These are phyloP conservation scores for Dentiscutata heterogama DNA, from an alignment of 371 early-diverging fungal species.

Conservation along the genomic window DNA sequence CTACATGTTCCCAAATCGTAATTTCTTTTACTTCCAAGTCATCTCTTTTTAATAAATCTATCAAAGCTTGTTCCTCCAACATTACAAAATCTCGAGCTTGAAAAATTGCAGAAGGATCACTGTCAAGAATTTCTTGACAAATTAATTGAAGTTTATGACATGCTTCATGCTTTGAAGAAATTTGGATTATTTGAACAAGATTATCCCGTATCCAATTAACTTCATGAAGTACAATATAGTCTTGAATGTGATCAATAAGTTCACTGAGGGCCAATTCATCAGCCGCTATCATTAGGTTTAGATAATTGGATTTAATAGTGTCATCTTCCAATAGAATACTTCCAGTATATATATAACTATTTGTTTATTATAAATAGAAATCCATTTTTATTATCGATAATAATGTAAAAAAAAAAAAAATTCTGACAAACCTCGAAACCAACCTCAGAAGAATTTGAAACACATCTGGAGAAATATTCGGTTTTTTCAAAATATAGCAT, in stretches of 20 bases:
- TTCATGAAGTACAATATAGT: constrained; percentile 19
- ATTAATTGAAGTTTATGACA: not conserved
- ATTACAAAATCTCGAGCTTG: constrained; percentile 8
- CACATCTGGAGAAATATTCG: constrained; percentile 29
- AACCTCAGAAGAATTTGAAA: constrained; percentile 23
- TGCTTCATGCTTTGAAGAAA: not conserved
- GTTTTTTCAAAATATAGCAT: constrained; percentile 3
- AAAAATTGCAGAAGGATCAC: constrained; percentile 18
- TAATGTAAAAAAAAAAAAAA: not conserved
- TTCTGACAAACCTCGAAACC: not conserved
- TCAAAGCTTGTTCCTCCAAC: constrained; percentile 8
- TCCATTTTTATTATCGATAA: too few species aligned
- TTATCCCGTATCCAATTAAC: constrained; percentile 11
- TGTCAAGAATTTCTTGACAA: not conserved
- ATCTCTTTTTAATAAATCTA: constrained; percentile 18
- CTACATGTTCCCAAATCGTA: constrained; percentile 33
- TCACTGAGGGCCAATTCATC: constrained; percentile 28
- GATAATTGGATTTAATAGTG: not conserved
- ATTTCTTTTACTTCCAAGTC: constrained; percentile 13
- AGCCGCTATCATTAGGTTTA: constrained; percentile 21
- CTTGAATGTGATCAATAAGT: constrained; percentile 23
- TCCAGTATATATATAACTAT: constrained; percentile 34
- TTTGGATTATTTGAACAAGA: constrained; percentile 2
- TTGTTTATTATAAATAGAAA: too few species aligned
- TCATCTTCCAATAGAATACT: not conserved